Evolutionary conservation across 805 yeast genomes (phyloP), one percentile per base, ranked within the genome.

Genomic region (Spathaspora girioi): DNA sequence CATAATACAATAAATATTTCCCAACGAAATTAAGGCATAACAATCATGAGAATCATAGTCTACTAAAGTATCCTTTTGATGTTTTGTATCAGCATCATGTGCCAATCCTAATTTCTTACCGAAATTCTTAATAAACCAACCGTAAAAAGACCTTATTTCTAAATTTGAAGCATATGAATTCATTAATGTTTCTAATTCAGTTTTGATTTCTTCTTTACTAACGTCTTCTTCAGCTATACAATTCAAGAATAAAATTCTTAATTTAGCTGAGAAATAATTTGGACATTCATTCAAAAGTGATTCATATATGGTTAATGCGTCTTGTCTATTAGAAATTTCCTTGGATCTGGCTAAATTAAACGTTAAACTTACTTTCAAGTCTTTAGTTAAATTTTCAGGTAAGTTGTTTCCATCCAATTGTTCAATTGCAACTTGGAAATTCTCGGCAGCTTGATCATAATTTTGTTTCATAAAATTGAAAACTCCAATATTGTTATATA

Each of bases 81-180:
- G 96, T 12, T 79, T 73, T 55, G 89, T 84, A 66, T 90, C 97
- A 35, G 80, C 64, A 56, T 81, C 86, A 7, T 77, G 71, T 54
- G 76, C 67, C 48, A 74, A 62, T 26, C 80, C 79, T 29, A 73
- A 55, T 55, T 76, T 79, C 57, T 77, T 77, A 29, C 86, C 84
- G 62, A 78, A 78, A 53, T 80, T 81, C 53, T 79, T 78, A 58
- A 91, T 72, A 62, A 82, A 89, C 97, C 98, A 94, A 31, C 96
- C 94, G 65, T 87, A 89, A 59, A 94, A 87, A 0, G 98, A 87
- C 55, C 99, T 83, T 1, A 89, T 84, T 64, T 92, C 97, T 54
- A 90, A 70, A 61, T 89, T 81, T 9, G 82, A 80, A 1, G 82
- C 77, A 54, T 81, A 75, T 12, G 75, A 67, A 2, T 70, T 67